phyloP scores from a whole-genome alignment of 345 rosid genomes.

The Syzygium jambos region DNA sequence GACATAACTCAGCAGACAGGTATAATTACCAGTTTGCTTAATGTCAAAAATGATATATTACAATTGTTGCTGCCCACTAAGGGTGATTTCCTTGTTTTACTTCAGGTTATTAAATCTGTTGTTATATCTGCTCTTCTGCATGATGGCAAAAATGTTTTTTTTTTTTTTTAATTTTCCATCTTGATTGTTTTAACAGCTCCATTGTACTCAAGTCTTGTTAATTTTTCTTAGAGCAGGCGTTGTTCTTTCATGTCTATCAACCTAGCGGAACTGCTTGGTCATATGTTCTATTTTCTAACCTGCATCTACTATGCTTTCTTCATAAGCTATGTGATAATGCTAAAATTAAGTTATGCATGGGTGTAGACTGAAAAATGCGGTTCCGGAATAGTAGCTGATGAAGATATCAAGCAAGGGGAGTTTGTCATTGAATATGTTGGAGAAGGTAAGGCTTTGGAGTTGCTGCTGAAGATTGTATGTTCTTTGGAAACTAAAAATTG shows the following conservation, averaged over 20 bases:
- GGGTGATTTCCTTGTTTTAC: neutral
- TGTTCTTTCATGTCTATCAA: neutral
- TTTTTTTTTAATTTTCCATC: neutral
- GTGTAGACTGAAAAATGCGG: constrained; percentile 97
- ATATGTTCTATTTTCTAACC: neutral
- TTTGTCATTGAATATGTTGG: constrained; percentile 97
- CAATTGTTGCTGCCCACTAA: neutral
- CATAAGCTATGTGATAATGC: constrained; percentile 4
- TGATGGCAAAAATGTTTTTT: neutral
- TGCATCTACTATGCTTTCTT: constrained; percentile 1
- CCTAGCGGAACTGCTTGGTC: neutral
- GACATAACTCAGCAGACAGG: neutral
- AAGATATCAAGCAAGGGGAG: constrained; percentile 80
- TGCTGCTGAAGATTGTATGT: neutral
- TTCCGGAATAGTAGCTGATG: constrained; percentile 84
- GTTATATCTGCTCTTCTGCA: neutral
- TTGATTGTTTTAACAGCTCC: neutral
- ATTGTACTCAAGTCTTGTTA: neutral
- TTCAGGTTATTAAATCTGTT: neutral
- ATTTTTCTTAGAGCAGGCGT: neutral
- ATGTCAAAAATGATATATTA: neutral
- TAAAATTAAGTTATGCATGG: constrained; percentile 21
- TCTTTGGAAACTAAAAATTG: neutral
- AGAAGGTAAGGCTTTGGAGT: constrained; percentile 52
- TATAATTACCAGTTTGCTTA: neutral